phyloP scores from a whole-genome alignment of 495 filamentous ascomycete species.

The Aspergillus biplanus region DNA sequence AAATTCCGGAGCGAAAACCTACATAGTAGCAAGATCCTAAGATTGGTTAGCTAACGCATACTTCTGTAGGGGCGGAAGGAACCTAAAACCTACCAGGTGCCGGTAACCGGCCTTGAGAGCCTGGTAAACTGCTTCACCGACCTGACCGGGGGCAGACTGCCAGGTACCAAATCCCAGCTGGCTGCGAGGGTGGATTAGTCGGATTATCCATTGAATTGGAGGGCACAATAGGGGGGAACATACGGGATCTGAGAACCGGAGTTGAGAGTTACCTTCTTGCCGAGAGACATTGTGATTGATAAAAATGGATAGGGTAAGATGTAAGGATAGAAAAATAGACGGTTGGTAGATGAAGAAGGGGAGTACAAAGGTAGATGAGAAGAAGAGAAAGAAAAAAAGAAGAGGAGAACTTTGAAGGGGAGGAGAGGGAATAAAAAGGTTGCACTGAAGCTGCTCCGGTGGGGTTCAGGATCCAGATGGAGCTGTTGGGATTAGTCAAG shows the following conservation, averaged over 20 bases:
- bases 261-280: conserved; percentile 50
- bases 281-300: conserved; percentile 49
- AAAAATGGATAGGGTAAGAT: conserved; percentile 14
- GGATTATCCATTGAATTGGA: background rate
- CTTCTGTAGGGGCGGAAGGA: background rate
- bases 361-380: conserved; percentile 2
- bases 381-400: conserved; percentile 5
- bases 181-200: conserved; percentile 26
- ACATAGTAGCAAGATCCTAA: conserved; percentile 52
- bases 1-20: conserved; percentile 14
- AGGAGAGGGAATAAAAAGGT: conserved; percentile 17
- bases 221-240: conserved; percentile 16
- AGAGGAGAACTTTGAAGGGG: conserved; percentile 6
- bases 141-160: conserved; percentile 57
- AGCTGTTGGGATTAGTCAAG: background rate
- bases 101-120: conserved; percentile 60
- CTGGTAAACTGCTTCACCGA: conserved; percentile 55
- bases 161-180: conserved; percentile 60
- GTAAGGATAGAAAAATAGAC: background rate
- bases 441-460: conserved; percentile 14
- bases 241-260: conserved; percentile 50
- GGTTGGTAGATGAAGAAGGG: background rate
- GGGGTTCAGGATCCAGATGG: conserved; percentile 11
- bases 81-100: conserved; percentile 45
- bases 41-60: conserved; percentile 21